Evolutionary conservation across 257 asterid species (phyloP), one percentile per base, ranked within the genome.

Genomic region (Gentiana macrophylla): DNA sequence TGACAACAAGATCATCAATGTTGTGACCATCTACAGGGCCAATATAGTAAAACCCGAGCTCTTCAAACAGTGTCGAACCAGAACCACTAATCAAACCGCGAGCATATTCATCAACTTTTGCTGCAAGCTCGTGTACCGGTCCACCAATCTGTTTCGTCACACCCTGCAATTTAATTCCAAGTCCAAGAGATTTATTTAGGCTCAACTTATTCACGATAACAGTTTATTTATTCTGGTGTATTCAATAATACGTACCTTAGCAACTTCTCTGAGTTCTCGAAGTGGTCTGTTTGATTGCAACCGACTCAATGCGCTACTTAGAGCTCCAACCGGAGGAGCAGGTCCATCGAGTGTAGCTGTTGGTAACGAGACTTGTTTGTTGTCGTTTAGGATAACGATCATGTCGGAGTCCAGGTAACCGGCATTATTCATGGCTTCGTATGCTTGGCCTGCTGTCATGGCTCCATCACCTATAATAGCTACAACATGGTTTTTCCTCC

Each of bases 1-100:
- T 91, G 10, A 94, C 75, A 8, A 80, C 68, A 37, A 91, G 80
- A 67, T 91, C 98, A 62, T 91, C 89, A 53, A 91, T 71, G 64
- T 64, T 86, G 73, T 91, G 98, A 33, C 96, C 96, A 69, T 91
- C 98, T 12, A 91, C 98, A 6, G 96, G 98, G 52, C 98, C 98
- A 35, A 86, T 91, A 58, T 91, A 91, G 55, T 91, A 91, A 58
- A 91, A 84, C 47, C 96, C 98, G 38, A 91, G 94, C 76, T 91
- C 98, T 69, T 91, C 98, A 62, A 91, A 87, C 52, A 86, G 77
- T 11, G 96, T 72, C 4, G 96, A 87, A 45, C 98, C 96, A 11
- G 95, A 79, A 50, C 96, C 95, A 67, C 98, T 82, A 59, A 91
- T 91, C 83, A 86, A 35, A 48, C 98, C 98, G 55, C 98, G 95